Percentiles rank a stretch among this genome's conserved stretches.
phyloP scores from a whole-genome alignment of 306 rosid genomes.

The Cucumis hystrix region DNA sequence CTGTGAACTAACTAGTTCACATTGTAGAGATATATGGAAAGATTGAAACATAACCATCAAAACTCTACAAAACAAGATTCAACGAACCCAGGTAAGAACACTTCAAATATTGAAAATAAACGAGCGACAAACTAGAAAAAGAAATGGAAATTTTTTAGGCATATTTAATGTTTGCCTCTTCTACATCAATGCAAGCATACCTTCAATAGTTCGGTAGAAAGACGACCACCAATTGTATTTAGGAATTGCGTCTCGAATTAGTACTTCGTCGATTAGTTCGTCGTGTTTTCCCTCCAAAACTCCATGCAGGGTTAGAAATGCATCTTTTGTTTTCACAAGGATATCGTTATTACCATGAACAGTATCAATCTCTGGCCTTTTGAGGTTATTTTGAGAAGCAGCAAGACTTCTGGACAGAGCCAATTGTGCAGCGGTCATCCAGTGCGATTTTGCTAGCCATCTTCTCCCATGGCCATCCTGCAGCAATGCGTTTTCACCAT shows the following conservation, averaged over 20 bases:
- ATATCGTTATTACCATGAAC: constrained; percentile 22
- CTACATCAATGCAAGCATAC: constrained; percentile 12
- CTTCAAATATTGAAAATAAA: background rate
- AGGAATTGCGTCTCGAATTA: constrained; percentile 28
- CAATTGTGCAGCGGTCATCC: constrained; percentile 58
- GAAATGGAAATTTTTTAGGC: background rate
- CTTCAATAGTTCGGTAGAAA: constrained; percentile 49
- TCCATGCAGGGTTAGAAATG: constrained; percentile 50
- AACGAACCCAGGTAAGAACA: background rate
- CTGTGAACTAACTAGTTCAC: no score
- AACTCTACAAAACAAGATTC: background rate
- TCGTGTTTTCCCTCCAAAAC: constrained; percentile 77
- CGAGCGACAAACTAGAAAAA: background rate
- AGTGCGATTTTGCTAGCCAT: constrained; percentile 28
- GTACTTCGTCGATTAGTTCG: constrained; percentile 34
- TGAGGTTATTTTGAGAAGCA: constrained; percentile 44
- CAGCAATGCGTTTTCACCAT: constrained; percentile 10
- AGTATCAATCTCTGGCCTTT: constrained; percentile 12
- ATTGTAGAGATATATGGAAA: background rate
- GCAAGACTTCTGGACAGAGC: constrained; percentile 64
- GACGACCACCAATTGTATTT: constrained; percentile 65
- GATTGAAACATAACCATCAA: background rate
- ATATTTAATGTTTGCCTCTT: background rate
- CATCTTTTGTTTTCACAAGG: constrained; percentile 45
- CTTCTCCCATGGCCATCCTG: constrained; percentile 19